Evolutionary conservation across 768 basidiomycete species (phyloP).

Genomic region (Lactifluus pinguis): DNA sequence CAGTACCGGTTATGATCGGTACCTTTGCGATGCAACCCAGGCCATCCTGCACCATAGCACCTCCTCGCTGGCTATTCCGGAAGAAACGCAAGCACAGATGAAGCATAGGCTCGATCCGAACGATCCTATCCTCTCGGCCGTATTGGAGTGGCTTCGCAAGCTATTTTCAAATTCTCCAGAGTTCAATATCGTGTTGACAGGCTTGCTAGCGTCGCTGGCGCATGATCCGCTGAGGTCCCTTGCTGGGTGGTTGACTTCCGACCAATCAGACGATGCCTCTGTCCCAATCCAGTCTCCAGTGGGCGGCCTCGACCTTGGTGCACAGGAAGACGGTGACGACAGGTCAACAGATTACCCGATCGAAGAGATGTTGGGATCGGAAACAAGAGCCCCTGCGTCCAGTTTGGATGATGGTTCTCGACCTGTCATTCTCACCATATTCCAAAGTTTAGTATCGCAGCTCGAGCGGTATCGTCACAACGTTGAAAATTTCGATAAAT

Average conservation of each 20-base stretch:
- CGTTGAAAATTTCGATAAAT: slow-evolving; percentile 76
- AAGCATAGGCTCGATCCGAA: slow-evolving; percentile 75
- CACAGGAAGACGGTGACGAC: slow-evolving; percentile 57
- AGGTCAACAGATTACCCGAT: slow-evolving; percentile 70
- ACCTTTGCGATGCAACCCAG: slow-evolving; percentile 65
- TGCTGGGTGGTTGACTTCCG: slow-evolving; percentile 82
- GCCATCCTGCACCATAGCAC: slow-evolving; percentile 58
- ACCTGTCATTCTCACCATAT: slow-evolving; percentile 73
- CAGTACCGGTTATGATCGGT: slow-evolving; percentile 81
- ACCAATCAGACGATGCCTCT: slow-evolving; percentile 31
- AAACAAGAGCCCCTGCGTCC: slow-evolving; percentile 49
- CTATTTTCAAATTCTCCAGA: slow-evolving; percentile 86
- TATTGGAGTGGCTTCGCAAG: slow-evolving; percentile 60
- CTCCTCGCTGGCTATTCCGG: slow-evolving; percentile 39
- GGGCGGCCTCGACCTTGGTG: slow-evolving; percentile 18
- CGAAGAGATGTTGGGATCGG: slow-evolving; percentile 53
- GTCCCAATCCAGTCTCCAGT: slow-evolving; percentile 17
- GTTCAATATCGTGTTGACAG: slow-evolving; percentile 82
- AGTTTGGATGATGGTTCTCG: slow-evolving; percentile 62
- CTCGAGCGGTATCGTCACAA: slow-evolving; percentile 69
- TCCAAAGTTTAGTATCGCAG: slow-evolving; percentile 72
- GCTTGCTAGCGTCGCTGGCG: slow-evolving; percentile 69
- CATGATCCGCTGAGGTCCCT: slow-evolving; percentile 81
- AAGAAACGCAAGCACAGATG: slow-evolving; percentile 31
- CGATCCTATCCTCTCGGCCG: slow-evolving; percentile 61